A percentile compares a stretch with the other conserved stretches of the same genome.
Conservation (phyloP, 305 asterid species). For the Plantago coronopus region DNA sequence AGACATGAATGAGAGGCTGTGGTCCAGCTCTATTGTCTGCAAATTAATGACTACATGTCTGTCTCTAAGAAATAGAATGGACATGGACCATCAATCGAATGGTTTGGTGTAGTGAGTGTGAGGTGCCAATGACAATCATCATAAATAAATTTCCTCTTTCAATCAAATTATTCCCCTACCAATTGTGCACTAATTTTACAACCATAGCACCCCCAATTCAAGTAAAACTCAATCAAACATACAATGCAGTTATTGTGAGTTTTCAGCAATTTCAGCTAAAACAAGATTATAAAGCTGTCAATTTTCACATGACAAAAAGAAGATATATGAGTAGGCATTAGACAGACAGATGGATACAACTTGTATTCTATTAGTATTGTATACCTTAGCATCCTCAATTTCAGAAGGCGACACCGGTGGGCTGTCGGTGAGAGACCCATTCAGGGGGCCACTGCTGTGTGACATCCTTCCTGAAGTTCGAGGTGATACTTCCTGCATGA, state of each 20-base stretch:
- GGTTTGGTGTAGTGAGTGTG: no score
- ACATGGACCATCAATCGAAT: constrained; percentile 23
- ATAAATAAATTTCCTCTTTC: constrained; percentile 20
- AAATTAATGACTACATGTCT: constrained; percentile 4
- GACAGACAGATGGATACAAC: no score
- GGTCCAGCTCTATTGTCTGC: constrained; percentile 2
- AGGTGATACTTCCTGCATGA: constrained; percentile 90
- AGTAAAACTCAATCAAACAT: not conserved
- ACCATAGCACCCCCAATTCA: no score
- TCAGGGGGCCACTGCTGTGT: constrained; percentile 91
- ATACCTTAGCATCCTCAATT: constrained; percentile 68
- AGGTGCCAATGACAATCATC: no score
- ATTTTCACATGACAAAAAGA: constrained; percentile 1
- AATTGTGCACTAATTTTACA: no score
- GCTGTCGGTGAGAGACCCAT: constrained; percentile 80
- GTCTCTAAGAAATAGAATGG: constrained; percentile 5
- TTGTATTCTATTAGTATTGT: no score
- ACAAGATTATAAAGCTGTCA: not conserved
- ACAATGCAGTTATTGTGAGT: no score
- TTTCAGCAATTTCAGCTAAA: constrained; percentile 2
- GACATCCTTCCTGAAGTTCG: constrained; percentile 89
- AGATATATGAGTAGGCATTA: not conserved
- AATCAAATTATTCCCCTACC: constrained; percentile 22
- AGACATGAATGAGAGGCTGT: not conserved
- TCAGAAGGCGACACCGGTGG: constrained; percentile 89